Base-by-base conservation (phyloP, 257 asterid species). In the Plantago major region DNA sequence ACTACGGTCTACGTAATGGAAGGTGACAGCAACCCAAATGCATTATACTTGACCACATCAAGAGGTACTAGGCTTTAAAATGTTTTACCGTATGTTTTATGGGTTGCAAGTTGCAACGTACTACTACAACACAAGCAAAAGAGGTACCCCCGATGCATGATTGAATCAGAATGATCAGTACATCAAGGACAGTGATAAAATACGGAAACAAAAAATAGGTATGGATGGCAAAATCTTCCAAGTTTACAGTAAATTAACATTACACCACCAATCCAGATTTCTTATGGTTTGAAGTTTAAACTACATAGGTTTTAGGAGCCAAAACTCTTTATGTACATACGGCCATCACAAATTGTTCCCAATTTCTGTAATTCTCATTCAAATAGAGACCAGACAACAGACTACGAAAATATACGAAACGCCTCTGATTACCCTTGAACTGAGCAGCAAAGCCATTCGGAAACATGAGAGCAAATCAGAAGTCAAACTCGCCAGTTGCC, bases 401-500 rank as follows among this genome's bases (percentile, higher is more conserved):
- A 65, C 73, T 50, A 58, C 28, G 16, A 68, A 40, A 74, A 69
- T 37, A 51, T 43, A 14, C 22, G 53, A 48, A 63, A 47, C 43
- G 62, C 57, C 60, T 70, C 76, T 49, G 75, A 44, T 46, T 63
- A 33, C 55, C 60, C 64, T 46, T 59, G 18, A 42, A 63, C 26
- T 26, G 58, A 54, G 59, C 70, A 51, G 64, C 66, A 55, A 42
- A 53, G 58, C 57, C 58, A 46, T 38, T 42, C 48, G 45, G 58
- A 56, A 65, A 51, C 38, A 40, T 19, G 37, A 28, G 42, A 42
- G 66, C 58, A 61, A 62, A 70, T 91, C 83, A 90, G 83, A 91
- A 88, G 62, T 86, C 95, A 7, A 91, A 88, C 67, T 91, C 95
- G 55, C 96, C 94, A 6, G 81, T 81, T 45, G 96, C 96, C 95